Evolutionary conservation across 2,329 filamentous ascomycete species (phyloP).

Genomic region (Trichoderma simmonsii): DNA sequence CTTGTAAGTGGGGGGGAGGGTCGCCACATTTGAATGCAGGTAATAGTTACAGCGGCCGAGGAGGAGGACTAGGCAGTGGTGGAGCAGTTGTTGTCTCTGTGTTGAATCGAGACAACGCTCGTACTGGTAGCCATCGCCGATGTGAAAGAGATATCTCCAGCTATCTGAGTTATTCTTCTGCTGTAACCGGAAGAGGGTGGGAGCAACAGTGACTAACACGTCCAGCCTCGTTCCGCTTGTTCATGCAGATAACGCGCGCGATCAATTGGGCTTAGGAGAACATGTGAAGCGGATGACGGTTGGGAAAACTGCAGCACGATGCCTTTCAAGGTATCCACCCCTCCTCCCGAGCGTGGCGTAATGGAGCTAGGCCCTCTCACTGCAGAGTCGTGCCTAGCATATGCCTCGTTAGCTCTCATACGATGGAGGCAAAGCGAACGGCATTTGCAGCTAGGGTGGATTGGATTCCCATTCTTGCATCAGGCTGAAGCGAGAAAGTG

Average conservation of each 20-base stretch:
- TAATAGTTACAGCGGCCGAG: slow-evolving; percentile 19
- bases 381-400: slow-evolving; percentile 13
- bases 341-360: slow-evolving; percentile 18
- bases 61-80: slow-evolving; percentile 6
- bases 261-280: slow-evolving; percentile 12
- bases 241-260: slow-evolving; percentile 12
- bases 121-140: neutral
- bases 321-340: slow-evolving; percentile 13
- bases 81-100: slow-evolving; percentile 4
- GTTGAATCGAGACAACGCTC: slow-evolving; percentile 5
- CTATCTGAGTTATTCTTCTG: neutral
- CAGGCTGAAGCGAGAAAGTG: slow-evolving; percentile 7
- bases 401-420: slow-evolving; percentile 16
- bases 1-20: slow-evolving; percentile 7
- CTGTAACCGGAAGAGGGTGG: neutral
- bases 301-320: slow-evolving; percentile 15
- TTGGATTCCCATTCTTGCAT: slow-evolving; percentile 4
- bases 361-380: slow-evolving; percentile 9
- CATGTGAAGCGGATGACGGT: slow-evolving; percentile 16
- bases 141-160: neutral
- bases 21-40: slow-evolving; percentile 20
- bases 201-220: neutral
- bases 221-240: slow-evolving; percentile 14
- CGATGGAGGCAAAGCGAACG: slow-evolving; percentile 11
- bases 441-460: slow-evolving; percentile 14